A percentile compares a stretch with the other conserved stretches of the same genome.
Evolutionary conservation across 2,329 filamentous ascomycete genomes (phyloP).

Genomic region (Talaromyces rugulosus): DNA sequence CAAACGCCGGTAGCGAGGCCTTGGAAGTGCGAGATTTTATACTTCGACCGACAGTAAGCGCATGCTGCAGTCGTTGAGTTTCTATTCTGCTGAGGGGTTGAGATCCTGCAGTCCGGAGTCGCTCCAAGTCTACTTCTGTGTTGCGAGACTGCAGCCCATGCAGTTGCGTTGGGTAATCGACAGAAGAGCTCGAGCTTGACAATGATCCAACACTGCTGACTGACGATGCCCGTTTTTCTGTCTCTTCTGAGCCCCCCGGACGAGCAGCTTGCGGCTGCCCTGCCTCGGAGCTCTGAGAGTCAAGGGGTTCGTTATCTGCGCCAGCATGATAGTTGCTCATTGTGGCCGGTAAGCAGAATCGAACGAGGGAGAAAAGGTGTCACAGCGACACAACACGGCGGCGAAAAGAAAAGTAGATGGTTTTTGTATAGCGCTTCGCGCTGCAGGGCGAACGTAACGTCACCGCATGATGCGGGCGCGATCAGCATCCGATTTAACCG

Average conservation of each 20-base stretch:
- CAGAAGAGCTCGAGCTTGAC: slow-evolving; percentile 16
- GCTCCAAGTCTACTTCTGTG: slow-evolving; percentile 28
- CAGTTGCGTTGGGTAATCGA: slow-evolving; percentile 24
- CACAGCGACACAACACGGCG: not conserved
- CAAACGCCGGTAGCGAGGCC: slow-evolving; percentile 38
- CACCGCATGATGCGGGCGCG: not conserved
- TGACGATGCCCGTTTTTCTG: not conserved
- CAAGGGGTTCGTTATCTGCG: not conserved
- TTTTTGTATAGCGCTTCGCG: not conserved
- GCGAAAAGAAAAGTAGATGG: too few relatives aligned
- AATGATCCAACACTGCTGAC: not conserved
- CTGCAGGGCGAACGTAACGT: not conserved
- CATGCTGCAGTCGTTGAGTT: slow-evolving; percentile 35
- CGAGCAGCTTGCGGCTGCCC: not conserved
- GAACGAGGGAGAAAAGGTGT: not conserved
- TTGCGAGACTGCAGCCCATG: slow-evolving; percentile 26
- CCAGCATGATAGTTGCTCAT: not conserved
- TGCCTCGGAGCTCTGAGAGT: not conserved
- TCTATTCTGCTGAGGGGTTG: slow-evolving; percentile 27
- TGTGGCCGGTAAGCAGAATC: not conserved
- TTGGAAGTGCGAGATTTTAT: slow-evolving; percentile 22
- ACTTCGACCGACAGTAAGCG: slow-evolving; percentile 35
- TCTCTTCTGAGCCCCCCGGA: not conserved
- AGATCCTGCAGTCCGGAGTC: slow-evolving; percentile 20
- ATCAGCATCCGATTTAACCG: not conserved